Base-by-base conservation (phyloP, 2,329 filamentous ascomycete species). In the Alternaria sp. region DNA sequence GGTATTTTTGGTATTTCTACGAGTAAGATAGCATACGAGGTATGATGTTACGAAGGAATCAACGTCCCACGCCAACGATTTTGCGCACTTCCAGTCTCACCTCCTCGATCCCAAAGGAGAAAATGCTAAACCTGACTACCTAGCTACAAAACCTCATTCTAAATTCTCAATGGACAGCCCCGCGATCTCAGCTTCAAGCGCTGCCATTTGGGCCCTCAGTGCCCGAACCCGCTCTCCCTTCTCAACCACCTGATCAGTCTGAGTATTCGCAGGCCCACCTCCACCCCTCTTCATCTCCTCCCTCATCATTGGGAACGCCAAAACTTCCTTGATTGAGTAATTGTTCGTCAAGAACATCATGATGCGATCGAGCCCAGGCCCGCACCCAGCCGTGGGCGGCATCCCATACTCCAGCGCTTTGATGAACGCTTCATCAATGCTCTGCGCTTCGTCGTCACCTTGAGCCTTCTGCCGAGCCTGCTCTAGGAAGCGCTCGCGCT, bases 291-390 rank as follows among this genome's bases (percentile, higher is more conserved):
- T 51, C 7, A 11, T 26, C 5, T 51, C 49, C 28, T 95, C 92
- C 88, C 97, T 97, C 92, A 99, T 97, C 84, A 97, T 95, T 9
- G 96, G 96, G 88, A 99, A 98, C 6, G 95, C 90, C 66, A 98
- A 83, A 3, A 98, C 95, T 83, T 99, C 96, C 83, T 96, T 94
- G 81, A 99, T 99, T 73, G 88, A 92, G 85, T 97, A 96, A 83
- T 97, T 92, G 82, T 98, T 89, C 51, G 95, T 97, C 81, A 98
- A 84, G 87, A 97, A 97, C 94, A 97, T 97, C 80, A 94, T 91
- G 81, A 97, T 84, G 63, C 95, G 90, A 84, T 98, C 94, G 71
- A 97, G 95, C 68, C 96, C 96, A 88, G 98, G 93, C 70, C 94
- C 96, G 91, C 92, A 99, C 53, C 96, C 96, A 80, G 93, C 96